These are phyloP conservation scores for Colletotrichum cordylinicola DNA, from an alignment of 2,329 filamentous ascomycete genomes.

Conservation along the genomic window DNA sequence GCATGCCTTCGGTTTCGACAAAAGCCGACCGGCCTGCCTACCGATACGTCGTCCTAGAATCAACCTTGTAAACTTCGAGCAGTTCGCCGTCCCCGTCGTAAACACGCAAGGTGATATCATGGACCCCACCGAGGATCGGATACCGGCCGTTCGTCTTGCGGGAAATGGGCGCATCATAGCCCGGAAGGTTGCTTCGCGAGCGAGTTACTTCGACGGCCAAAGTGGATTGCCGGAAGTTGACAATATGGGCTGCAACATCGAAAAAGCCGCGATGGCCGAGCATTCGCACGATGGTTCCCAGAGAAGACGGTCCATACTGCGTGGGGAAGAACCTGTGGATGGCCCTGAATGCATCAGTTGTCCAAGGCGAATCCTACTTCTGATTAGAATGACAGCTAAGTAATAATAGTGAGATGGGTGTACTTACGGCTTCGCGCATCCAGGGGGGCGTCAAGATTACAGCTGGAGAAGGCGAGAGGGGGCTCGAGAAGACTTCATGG, in stretches of 20 bases:
- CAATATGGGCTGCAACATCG: neutral
- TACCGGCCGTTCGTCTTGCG: neutral
- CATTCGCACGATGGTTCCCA: neutral
- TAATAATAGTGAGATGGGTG: neutral
- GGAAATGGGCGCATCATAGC: neutral
- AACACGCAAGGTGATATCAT: neutral
- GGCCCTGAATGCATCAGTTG: neutral
- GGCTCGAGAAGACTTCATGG: neutral
- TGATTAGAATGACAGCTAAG: neutral
- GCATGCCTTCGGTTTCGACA: neutral
- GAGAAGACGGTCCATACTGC: neutral
- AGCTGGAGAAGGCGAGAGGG: neutral
- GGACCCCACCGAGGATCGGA: neutral
- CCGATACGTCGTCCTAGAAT: neutral
- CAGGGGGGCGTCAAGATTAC: neutral
- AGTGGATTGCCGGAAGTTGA: neutral
- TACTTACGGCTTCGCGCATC: neutral
- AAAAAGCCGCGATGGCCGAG: neutral
- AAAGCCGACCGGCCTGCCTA: neutral
- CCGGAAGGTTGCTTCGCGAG: neutral
- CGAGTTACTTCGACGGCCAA: neutral
- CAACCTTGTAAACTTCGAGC: neutral
- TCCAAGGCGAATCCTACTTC: neutral
- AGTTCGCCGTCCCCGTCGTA: neutral
- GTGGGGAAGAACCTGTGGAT: neutral